A percentile compares a stretch with the other conserved stretches of the same genome.
phyloP scores from a whole-genome alignment of 345 rosid species.

The Melaleuca alternifolia region DNA sequence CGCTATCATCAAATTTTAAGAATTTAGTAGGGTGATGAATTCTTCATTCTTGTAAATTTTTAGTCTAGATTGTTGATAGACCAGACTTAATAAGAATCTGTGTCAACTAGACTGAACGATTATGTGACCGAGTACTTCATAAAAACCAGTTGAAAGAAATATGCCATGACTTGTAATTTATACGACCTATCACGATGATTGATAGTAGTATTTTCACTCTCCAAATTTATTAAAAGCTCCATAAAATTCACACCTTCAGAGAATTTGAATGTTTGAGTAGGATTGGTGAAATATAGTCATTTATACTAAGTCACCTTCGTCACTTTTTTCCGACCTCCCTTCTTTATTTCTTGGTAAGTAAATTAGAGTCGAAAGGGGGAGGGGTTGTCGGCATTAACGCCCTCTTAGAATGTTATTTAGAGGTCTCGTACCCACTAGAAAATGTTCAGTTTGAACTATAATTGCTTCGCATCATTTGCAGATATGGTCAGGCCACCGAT shows the following conservation, averaged over 20 bases:
- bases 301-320: too few relatives aligned
- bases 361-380: background rate
- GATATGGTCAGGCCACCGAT: accelerated
- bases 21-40: too few relatives aligned
- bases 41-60: too few relatives aligned
- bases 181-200: background rate
- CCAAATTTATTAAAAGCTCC: too few relatives aligned
- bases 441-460: too few relatives aligned
- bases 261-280: background rate
- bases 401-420: background rate
- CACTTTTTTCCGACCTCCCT: background rate
- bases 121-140: background rate
- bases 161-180: too few relatives aligned
- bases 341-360: background rate
- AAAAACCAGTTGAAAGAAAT: too few relatives aligned
- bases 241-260: too few relatives aligned
- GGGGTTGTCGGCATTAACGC: background rate
- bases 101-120: background rate
- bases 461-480: too few relatives aligned
- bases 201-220: background rate
- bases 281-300: background rate
- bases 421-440: too few relatives aligned
- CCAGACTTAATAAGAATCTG: too few relatives aligned
- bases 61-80: background rate
- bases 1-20: background rate